Evolutionary conservation across 148 eudicot genomes (phyloP).

Genomic region (Tetragonia tetragonoides): DNA sequence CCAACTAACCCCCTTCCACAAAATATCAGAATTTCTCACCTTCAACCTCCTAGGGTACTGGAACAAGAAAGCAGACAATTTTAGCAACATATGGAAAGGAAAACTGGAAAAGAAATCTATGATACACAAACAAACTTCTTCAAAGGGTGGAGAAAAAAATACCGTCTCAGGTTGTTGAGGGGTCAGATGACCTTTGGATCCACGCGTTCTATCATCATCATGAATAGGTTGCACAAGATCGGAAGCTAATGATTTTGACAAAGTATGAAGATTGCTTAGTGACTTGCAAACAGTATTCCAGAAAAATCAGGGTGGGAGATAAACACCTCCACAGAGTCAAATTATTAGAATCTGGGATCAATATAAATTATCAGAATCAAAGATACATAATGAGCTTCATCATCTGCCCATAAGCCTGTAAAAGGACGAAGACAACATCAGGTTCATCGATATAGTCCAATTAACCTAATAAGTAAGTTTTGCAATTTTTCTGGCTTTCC

Average conservation of each 20-base stretch:
- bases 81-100: background rate
- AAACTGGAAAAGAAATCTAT: background rate
- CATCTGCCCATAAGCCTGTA: background rate
- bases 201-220: background rate
- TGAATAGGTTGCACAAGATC: constrained; percentile 10
- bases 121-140: background rate
- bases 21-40: constrained; percentile 42
- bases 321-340: background rate
- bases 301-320: no score
- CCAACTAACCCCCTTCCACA: constrained; percentile 72
- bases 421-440: background rate
- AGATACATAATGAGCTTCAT: background rate
- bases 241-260: constrained; percentile 16
- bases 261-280: background rate
- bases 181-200: constrained; percentile 3
- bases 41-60: constrained; percentile 35
- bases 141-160: background rate
- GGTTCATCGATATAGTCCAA: background rate
- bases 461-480: background rate
- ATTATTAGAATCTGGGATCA: background rate
- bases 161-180: constrained; percentile 28
- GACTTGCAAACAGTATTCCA: background rate
- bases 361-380: background rate
- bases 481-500: no score
- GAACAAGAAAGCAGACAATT: constrained; percentile 13